Percentiles rank a stretch among this genome's conserved stretches.
Evolutionary conservation across 169 alveolate genomes (phyloP).

Genomic region (Cryptosporidium ubiquitum): DNA sequence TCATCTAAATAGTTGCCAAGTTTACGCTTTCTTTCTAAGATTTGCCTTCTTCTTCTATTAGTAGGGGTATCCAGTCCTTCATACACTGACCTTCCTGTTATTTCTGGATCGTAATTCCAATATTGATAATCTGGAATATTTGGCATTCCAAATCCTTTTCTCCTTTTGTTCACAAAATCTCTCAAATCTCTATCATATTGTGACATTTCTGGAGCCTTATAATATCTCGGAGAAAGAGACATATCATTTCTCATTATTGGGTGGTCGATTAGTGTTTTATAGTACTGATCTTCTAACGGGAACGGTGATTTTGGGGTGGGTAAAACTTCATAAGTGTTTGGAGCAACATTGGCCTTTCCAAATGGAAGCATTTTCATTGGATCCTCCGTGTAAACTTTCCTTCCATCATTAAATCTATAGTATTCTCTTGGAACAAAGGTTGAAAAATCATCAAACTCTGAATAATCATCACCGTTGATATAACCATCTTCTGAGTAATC

Average conservation of each 20-base stretch:
- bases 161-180: constrained; percentile 28
- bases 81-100: constrained; percentile 52
- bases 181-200: constrained; percentile 38
- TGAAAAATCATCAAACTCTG: constrained; percentile 69
- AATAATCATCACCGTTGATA: not conserved
- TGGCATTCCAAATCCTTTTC: constrained; percentile 60
- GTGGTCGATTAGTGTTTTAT: not conserved
- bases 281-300: not conserved
- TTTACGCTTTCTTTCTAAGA: constrained; percentile 34
- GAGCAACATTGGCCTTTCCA: not conserved
- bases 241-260: not conserved
- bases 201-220: constrained; percentile 33
- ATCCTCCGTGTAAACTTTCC: not conserved
- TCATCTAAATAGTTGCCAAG: constrained; percentile 16
- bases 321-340: not conserved
- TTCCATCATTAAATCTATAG: not conserved
- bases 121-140: constrained; percentile 50
- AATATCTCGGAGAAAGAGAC: constrained; percentile 37
- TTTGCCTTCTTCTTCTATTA: constrained; percentile 21
- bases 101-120: constrained; percentile 64
- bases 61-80: constrained; percentile 33
- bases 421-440: constrained; percentile 42
- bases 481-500: not conserved
- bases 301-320: not conserved
- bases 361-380: not conserved